phyloP scores from a whole-genome alignment of 768 basidiomycete genomes.

The Podaxis sp. region DNA sequence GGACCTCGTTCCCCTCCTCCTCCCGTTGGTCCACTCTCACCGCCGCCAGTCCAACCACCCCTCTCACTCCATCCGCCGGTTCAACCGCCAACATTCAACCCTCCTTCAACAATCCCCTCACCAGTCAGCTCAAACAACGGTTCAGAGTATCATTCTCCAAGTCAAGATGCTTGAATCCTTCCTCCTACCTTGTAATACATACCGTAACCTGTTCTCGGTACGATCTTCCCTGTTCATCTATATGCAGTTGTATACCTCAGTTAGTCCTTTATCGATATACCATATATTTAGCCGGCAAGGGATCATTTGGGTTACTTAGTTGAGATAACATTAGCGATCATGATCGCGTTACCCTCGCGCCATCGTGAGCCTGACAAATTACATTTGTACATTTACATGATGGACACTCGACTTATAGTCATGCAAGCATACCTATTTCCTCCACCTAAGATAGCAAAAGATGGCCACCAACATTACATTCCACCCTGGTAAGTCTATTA shows the following conservation, averaged over 20 bases:
- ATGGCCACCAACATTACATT: constrained; percentile 66
- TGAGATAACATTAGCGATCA: constrained; percentile 11
- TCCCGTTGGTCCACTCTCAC: neutral
- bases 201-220: neutral
- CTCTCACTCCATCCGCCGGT: neutral
- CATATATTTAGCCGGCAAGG: neutral
- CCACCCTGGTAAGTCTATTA: constrained; percentile 51
- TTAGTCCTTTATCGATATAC: neutral
- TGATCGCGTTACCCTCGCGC: constrained; percentile 29
- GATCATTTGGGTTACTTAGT: neutral
- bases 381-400: too few relatives aligned
- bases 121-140: constrained; percentile 11
- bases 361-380: constrained; percentile 17
- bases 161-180: neutral
- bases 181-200: neutral
- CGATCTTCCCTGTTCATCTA: neutral
- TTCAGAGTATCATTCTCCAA: constrained; percentile 14
- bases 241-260: neutral
- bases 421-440: neutral
- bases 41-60: constrained; percentile 5
- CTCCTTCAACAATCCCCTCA: neutral
- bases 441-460: neutral
- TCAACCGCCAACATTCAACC: neutral
- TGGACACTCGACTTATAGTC: neutral
- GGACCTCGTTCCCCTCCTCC: neutral